phyloP scores from a whole-genome alignment of 345 rosid genomes.

The Excoecaria agallocha region DNA sequence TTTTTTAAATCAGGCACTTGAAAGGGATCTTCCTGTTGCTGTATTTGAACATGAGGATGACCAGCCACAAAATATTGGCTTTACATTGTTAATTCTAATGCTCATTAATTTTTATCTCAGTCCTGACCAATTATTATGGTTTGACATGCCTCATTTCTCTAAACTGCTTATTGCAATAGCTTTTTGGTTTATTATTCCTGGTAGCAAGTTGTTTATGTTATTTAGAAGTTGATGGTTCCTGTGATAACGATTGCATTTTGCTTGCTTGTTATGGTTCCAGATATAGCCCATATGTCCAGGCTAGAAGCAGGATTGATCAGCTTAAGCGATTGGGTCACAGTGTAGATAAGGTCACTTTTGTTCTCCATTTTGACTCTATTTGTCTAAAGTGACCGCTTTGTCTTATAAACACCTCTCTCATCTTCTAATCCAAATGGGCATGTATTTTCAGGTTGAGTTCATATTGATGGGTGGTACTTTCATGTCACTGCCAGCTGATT shows the following conservation, averaged over 20 bases:
- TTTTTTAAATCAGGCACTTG: not conserved
- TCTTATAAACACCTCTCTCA: not conserved
- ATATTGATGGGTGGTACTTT: conserved; percentile 98
- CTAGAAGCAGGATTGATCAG: conserved; percentile 98
- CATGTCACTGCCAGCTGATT: conserved; percentile 94
- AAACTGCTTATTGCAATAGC: not conserved
- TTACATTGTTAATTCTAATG: not conserved
- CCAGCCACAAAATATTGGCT: not conserved
- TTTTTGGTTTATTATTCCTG: not conserved
- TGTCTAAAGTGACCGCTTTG: not conserved
- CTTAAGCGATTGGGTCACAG: conserved; percentile 98
- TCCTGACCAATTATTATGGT: not conserved
- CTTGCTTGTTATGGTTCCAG: conserved; percentile 33
- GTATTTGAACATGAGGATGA: not conserved
- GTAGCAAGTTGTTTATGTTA: not conserved
- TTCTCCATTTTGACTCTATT: not conserved
- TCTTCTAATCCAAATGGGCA: conserved; percentile 7
- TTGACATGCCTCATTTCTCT: not conserved
- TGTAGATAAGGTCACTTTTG: conserved; percentile 73
- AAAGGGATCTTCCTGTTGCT: not conserved
- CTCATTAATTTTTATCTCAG: not conserved
- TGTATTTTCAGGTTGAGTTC: conserved; percentile 76
- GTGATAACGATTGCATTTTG: not conserved
- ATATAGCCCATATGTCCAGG: conserved; percentile 96
- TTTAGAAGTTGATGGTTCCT: not conserved